Base-by-base conservation (phyloP, 169 alveolate genomes). In the Perkinsus marinus region DNA sequence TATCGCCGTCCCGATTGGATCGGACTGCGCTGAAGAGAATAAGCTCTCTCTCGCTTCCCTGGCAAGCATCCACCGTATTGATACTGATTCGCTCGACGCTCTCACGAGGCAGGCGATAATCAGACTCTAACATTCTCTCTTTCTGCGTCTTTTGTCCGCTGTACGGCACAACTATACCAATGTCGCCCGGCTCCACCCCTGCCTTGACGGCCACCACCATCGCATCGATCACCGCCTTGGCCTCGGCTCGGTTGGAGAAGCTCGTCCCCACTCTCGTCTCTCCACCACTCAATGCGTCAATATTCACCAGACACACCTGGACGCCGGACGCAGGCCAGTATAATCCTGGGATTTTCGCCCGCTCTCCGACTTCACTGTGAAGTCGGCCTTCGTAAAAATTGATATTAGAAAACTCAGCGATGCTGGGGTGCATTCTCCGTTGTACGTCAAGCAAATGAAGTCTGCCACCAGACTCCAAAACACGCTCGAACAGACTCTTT, bases 401-500 rank as follows among this genome's bases (percentile, higher is more conserved):
- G 89, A 93, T 93, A 69, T 98, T 97, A 3, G 99, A 98, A 90
- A 98, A 98, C 79, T 95, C 97, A 19, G 99, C 97, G 36, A 98
- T 98, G 46, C 96, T 95, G 22, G 99, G 98, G 92, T 98, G 99
- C 99, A 98, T 98, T 92, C 99, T 95, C 57, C 99, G 96, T 94
- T 98, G 99, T 90, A 96, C 97, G 90, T 97, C 95, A 91, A 97
- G 95, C 94, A 97, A 92, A 92, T 92, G 94, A 37, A 96, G 96
- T 43, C 95, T 94, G 26, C 94, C 79, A 16, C 79, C 79, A 30
- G 79, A 57, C 37, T 26, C 34, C 30, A 57, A 30, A 93, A 97
- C 93, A 43, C 99, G 92, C 92, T 96, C 98, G 91, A 97, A 95
- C 36, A 97, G 96, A 57, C 79, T 57, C 37, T 0, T 57, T 13